Evolutionary conservation across 2,329 filamentous ascomycete species (phyloP), one percentile per base, ranked within the genome.

Genomic region (Graphium sp.): DNA sequence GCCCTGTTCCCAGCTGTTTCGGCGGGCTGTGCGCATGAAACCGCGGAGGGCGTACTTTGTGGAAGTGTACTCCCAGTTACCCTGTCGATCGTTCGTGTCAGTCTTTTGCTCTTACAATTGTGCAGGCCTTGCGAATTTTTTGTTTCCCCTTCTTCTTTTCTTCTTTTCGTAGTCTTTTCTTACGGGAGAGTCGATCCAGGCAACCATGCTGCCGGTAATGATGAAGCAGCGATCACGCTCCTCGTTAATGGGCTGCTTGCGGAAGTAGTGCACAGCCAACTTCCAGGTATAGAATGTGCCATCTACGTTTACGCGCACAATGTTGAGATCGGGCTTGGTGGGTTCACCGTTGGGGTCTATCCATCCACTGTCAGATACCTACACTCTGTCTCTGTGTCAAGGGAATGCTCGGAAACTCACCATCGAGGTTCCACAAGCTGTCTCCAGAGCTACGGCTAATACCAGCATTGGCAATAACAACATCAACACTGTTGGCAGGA

Each of bases 381-480:
- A n/a, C n/a, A n/a, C n/a, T n/a, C n/a, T n/a, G n/a, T n/a, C n/a
- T n/a, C n/a, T n/a, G n/a, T n/a, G n/a, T n/a, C n/a, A n/a, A n/a
- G 10, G 25, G 25, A 9, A 17, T 7, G 13, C 25, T 13, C 14
- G 30, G 12, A 9, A 5, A 34, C 40, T 20, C 18, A 48, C 51
- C 50, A 31, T 55, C 46, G 9, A 55, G 33, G 10, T 40, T 44
- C 47, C 50, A 58, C 13, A 60, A 26, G 24, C 44, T 45, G 33
- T 58, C 53, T 0, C 45, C 43, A 2, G 45, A 45, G 17, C 41
- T 47, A n/a, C 47, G 37, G 17, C 42, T 41, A 17, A 61, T 56
- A 8, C 58, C 58, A 2, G 58, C 58, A 36, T 62, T 62, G 2
- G 58, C 56, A 30, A 62, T 52, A 9, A 62, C 58, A 9, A 60